These are phyloP conservation scores for Paramyrothecium roridum DNA, from an alignment of 2,329 filamentous ascomycete species.

Conservation along the genomic window DNA sequence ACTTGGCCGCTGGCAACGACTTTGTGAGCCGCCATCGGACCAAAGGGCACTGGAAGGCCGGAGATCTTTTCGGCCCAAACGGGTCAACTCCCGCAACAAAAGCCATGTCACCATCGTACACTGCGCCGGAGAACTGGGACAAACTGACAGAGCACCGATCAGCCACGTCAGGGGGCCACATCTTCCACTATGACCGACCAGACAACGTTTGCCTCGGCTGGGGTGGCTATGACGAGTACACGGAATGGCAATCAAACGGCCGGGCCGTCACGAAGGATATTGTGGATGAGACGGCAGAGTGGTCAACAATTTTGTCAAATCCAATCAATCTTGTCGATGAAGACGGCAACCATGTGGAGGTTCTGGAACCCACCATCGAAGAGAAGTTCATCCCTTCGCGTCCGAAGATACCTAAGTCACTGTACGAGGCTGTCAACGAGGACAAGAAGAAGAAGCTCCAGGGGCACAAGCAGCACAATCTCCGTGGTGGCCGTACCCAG, in stretches of 20 bases:
- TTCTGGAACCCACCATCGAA: not conserved
- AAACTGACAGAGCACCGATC: slow-evolving; percentile 1
- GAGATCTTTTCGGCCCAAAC: slow-evolving; percentile 6
- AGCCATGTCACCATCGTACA: slow-evolving; percentile 4
- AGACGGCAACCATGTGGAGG: slow-evolving; percentile 2
- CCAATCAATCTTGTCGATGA: slow-evolving; percentile 1
- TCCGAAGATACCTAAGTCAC: not conserved
- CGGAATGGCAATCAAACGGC: slow-evolving; percentile 5
- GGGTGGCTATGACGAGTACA: slow-evolving; percentile 8
- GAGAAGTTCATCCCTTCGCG: not conserved
- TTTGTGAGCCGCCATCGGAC: slow-evolving; percentile 2
- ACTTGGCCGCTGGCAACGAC: slow-evolving; percentile 3
- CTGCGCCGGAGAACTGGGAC: slow-evolving; percentile 1
- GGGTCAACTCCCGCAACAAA: slow-evolving; percentile 5
- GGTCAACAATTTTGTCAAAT: not conserved
- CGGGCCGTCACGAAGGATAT: slow-evolving; percentile 3
- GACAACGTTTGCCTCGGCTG: slow-evolving; percentile 5
- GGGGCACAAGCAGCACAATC: too few species aligned
- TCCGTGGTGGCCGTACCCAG: too few species aligned
- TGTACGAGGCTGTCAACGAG: slow-evolving; percentile 8
- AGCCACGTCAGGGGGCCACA: slow-evolving; percentile 8
- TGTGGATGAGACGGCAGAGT: slow-evolving; percentile 4
- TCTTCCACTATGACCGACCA: slow-evolving; percentile 4
- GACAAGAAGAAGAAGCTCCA: too few species aligned
- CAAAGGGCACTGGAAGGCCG: slow-evolving; percentile 6